phyloP scores from a whole-genome alignment of 2,329 filamentous ascomycete species.

The Juglanconis sp. region DNA sequence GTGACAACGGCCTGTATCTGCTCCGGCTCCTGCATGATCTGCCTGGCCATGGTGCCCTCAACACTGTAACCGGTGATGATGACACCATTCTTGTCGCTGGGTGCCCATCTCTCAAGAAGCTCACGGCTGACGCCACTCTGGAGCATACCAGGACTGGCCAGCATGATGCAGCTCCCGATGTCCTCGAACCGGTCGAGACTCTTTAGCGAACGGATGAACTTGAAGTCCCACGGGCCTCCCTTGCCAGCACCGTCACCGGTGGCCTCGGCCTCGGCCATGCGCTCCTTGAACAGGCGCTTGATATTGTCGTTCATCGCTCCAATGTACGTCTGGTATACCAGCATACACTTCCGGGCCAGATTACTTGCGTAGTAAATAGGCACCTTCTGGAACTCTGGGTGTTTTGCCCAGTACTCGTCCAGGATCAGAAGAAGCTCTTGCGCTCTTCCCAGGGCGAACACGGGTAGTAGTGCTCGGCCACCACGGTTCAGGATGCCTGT shows the following conservation, averaged over 20 bases:
- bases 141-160: constrained; percentile 96
- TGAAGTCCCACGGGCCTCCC: constrained; percentile 94
- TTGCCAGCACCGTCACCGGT: constrained; percentile 71
- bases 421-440: constrained; percentile 93
- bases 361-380: constrained; percentile 98
- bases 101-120: constrained; percentile 91
- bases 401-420: constrained; percentile 94
- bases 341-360: constrained; percentile 93
- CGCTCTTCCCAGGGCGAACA: constrained; percentile 89
- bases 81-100: constrained; percentile 94
- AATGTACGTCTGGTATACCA: constrained; percentile 97
- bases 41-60: constrained; percentile 96
- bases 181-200: constrained; percentile 95
- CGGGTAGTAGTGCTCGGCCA: constrained; percentile 88
- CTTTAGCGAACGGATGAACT: constrained; percentile 86
- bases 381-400: constrained; percentile 81
- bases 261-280: constrained; percentile 86
- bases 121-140: constrained; percentile 94
- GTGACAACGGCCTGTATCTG: constrained; percentile 94
- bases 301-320: constrained; percentile 99
- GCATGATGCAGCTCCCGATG: constrained; percentile 92
- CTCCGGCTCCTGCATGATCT: constrained; percentile 91
- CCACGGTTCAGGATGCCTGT: constrained; percentile 88
- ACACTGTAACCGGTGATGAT: constrained; percentile 98
- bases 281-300: constrained; percentile 87